These are phyloP conservation scores for Candida hispaniensis DNA, from an alignment of 805 yeast species.

Conservation along the genomic window DNA sequence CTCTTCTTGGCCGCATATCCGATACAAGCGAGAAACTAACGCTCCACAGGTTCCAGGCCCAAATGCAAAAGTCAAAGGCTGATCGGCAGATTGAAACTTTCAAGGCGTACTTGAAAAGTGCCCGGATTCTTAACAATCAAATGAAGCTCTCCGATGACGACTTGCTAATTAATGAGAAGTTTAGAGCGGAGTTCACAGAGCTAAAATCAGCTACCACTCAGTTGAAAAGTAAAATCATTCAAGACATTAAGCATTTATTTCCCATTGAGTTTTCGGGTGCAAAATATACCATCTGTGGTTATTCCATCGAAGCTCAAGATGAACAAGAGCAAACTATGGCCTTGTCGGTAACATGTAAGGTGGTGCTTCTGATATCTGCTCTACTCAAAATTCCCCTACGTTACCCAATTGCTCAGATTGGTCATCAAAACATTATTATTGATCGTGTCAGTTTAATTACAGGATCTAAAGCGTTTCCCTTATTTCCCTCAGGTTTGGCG, in stretches of 20 bases:
- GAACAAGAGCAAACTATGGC: constrained; percentile 15
- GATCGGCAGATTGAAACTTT: constrained; percentile 4
- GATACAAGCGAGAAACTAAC: constrained; percentile 3
- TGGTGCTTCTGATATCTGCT: constrained; percentile 8
- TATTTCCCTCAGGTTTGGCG: constrained; percentile 9
- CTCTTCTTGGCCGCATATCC: constrained; percentile 4
- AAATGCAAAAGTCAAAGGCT: constrained; percentile 3
- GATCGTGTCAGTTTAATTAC: constrained; percentile 14
- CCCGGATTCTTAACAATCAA: constrained; percentile 1
- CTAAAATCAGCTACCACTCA: constrained; percentile 1
- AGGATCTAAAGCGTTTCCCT: constrained; percentile 9
- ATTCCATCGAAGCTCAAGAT: constrained; percentile 1
- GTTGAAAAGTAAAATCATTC: not conserved
- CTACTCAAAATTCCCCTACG: constrained; percentile 8
- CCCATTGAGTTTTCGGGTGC: constrained; percentile 5
- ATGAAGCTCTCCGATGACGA: constrained; percentile 1
- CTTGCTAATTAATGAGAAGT: not conserved
- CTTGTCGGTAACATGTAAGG: constrained; percentile 13
- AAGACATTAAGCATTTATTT: not conserved
- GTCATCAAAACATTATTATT: constrained; percentile 6
- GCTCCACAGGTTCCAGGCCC: constrained; percentile 5
- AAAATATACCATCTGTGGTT: constrained; percentile 4
- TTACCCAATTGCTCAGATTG: constrained; percentile 9
- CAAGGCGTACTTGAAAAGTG: constrained; percentile 7
- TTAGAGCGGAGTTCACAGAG: not conserved